phyloP scores from a whole-genome alignment of 2,329 filamentous ascomycete genomes.

The Calonectria ilicicola region DNA sequence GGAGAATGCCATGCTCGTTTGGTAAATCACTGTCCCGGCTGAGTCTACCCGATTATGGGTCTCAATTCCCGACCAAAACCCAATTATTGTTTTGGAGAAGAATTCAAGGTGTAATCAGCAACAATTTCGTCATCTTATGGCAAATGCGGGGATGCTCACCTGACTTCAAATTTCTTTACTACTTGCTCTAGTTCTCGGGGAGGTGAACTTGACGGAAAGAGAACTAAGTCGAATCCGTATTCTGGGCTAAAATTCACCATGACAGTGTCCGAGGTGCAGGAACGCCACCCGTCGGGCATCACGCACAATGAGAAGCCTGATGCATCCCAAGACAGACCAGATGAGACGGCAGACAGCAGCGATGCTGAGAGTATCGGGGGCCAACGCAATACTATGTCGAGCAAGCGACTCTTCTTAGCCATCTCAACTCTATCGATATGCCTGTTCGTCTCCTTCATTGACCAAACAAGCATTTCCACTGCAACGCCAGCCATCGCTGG shows the following conservation, averaged over 20 bases:
- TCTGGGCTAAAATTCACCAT: not conserved
- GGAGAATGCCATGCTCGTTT: slow-evolving; percentile 1
- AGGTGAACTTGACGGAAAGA: not conserved
- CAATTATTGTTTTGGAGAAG: not conserved
- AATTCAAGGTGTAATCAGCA: not conserved
- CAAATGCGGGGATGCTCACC: not conserved
- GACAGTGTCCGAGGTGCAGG: not conserved
- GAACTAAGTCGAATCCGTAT: not conserved
- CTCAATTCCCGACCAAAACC: not conserved
- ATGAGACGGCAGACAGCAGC: slow-evolving; percentile 27
- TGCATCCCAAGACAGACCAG: not conserved
- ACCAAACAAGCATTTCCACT: not conserved
- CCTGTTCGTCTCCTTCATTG: slow-evolving; percentile 47
- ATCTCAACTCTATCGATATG: slow-evolving; percentile 44
- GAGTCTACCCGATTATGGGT: slow-evolving; percentile 3
- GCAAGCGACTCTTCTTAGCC: slow-evolving; percentile 45
- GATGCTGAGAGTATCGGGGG: slow-evolving; percentile 42
- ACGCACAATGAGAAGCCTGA: not conserved
- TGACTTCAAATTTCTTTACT: not conserved
- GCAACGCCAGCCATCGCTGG: not conserved
- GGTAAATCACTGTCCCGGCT: not conserved
- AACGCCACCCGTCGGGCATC: not conserved
- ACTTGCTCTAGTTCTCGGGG: not conserved
- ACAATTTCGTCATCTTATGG: not conserved
- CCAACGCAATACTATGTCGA: slow-evolving; percentile 50